phyloP scores from a whole-genome alignment of 73 alveolate genomes.

The Blepharisma stoltei region DNA sequence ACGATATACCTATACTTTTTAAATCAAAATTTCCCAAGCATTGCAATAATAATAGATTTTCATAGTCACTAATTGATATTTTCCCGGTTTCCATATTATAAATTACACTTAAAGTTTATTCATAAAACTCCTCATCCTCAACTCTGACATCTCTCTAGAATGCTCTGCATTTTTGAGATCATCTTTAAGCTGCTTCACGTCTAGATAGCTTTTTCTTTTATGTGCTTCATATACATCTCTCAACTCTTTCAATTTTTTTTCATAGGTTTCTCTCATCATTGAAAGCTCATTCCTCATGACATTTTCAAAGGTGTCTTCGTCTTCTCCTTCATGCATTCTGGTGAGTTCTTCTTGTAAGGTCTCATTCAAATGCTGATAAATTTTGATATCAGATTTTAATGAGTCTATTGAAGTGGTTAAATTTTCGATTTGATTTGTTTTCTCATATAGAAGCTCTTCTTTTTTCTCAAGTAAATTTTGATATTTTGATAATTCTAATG shows the following conservation, averaged over 20 bases:
- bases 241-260: neutral
- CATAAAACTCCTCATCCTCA: too few species aligned
- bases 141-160: neutral
- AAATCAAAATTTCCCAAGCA: too few species aligned
- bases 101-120: too few species aligned
- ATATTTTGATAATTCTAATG: neutral
- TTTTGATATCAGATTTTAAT: neutral
- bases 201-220: neutral
- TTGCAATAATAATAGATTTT: too few species aligned
- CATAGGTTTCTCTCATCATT: neutral
- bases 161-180: neutral
- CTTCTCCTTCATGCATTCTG: neutral
- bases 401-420: neutral
- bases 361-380: neutral
- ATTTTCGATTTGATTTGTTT: neutral
- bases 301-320: slow-evolving; percentile 1
- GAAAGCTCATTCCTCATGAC: slow-evolving; percentile 6
- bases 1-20: too few species aligned
- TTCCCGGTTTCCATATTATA: too few species aligned
- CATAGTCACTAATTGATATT: too few species aligned
- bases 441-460: neutral
- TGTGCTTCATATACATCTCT: neutral
- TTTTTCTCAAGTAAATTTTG: neutral
- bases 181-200: neutral
- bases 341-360: neutral